Conservation (phyloP, 805 yeast species). For the Maudiozyma barnettii region DNA sequence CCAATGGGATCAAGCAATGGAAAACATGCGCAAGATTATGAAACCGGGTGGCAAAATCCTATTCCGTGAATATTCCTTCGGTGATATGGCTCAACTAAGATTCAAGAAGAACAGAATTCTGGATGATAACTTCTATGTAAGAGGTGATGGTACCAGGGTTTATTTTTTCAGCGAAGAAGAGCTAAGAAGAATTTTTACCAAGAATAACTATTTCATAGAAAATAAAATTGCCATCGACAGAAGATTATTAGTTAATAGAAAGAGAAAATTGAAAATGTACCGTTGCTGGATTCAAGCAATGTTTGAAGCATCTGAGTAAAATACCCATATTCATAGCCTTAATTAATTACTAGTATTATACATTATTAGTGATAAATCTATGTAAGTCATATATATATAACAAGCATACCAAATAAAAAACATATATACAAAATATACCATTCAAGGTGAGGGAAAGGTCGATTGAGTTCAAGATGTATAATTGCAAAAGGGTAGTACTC, state of each 20-base stretch:
- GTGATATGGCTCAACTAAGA: slow-evolving; percentile 90
- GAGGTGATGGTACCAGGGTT: slow-evolving; percentile 97
- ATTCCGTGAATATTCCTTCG: slow-evolving; percentile 91
- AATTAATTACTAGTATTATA: not conserved
- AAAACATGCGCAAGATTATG: slow-evolving; percentile 57
- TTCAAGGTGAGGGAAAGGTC: no score
- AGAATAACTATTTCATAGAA: slow-evolving; percentile 46
- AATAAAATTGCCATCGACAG: slow-evolving; percentile 81
- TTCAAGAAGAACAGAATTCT: slow-evolving; percentile 80
- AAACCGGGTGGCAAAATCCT: slow-evolving; percentile 90
- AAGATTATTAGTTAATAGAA: slow-evolving; percentile 81
- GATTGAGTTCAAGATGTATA: no score
- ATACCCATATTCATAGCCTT: not conserved
- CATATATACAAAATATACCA: not conserved
- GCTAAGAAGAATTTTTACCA: slow-evolving; percentile 59
- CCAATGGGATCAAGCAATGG: slow-evolving; percentile 80
- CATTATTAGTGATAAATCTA: not conserved
- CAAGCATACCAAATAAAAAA: not conserved
- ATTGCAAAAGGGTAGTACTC: no score
- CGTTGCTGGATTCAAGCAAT: slow-evolving; percentile 95
- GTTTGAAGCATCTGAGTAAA: slow-evolving; percentile 38
- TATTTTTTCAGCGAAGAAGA: slow-evolving; percentile 96
- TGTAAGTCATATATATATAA: not conserved
- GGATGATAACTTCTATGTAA: slow-evolving; percentile 87
- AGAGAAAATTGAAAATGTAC: slow-evolving; percentile 89